These are phyloP conservation scores for Xylariaceae sp. DNA, from an alignment of 2,329 filamentous ascomycete species.

Conservation along the genomic window DNA sequence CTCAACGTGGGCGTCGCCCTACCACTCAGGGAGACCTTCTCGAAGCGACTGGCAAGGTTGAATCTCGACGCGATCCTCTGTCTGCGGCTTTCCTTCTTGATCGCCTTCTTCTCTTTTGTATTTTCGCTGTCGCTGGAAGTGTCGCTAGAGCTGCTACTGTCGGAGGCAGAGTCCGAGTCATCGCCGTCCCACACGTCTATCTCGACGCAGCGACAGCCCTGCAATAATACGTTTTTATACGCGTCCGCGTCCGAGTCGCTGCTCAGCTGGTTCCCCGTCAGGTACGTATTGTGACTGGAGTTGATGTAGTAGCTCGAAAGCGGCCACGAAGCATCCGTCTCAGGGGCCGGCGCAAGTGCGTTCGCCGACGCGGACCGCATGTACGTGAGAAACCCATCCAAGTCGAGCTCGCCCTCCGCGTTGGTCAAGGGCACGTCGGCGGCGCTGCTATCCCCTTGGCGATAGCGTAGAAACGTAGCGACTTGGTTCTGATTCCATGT, in stretches of 20 bases:
- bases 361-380: conserved; percentile 48
- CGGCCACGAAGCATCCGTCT: conserved; percentile 62
- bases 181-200: conserved; percentile 94
- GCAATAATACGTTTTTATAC: conserved; percentile 76
- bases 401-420: conserved; percentile 37
- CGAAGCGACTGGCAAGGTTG: conserved; percentile 41
- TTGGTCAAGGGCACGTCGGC: conserved; percentile 26
- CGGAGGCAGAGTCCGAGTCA: conserved; percentile 62
- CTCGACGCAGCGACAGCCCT: conserved; percentile 86
- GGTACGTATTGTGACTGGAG: conserved; percentile 92
- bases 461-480: conserved; percentile 40
- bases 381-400: conserved; percentile 48
- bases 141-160: conserved; percentile 1
- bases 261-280: conserved; percentile 81
- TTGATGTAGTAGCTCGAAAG: conserved; percentile 90
- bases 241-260: conserved; percentile 82
- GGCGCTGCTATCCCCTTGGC: conserved; percentile 38
- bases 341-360: conserved; percentile 36
- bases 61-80: conserved; percentile 59
- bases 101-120: conserved; percentile 45
- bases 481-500: conserved; percentile 43
- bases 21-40: conserved; percentile 44
- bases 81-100: conserved; percentile 58
- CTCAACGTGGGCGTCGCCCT: conserved; percentile 27
- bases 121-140: conserved; percentile 23